Base-by-base conservation (phyloP, 345 rosid genomes). In the Arabidopsis arenosa region DNA sequence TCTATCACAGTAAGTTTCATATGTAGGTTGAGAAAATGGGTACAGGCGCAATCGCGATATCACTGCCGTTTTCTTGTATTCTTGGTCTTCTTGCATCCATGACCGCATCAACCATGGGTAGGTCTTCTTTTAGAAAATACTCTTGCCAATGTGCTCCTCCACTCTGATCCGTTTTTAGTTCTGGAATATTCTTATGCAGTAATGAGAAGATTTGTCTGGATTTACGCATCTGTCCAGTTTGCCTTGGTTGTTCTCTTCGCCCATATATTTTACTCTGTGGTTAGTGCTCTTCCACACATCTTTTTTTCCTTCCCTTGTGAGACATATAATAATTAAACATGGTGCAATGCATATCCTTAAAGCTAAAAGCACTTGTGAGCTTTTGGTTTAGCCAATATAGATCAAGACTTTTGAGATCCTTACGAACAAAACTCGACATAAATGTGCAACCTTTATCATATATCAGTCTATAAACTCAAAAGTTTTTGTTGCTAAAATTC, bases 61-160 rank as follows among this genome's bases (percentile, higher is more conserved):
- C 99, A 7, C 92, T 95, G 61, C 97, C 97, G 5, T 95, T 89
- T 84, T 83, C 99, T 63, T 94, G 97, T 68, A 86, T 90, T 17
- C 75, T 90, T 53, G 93, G 99, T 68, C 96, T 95, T 37, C 89
- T 92, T 44, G 68, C 96, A 71, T 89, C 97, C 49, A 86, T 92
- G 97, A 85, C 93, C 40, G 83, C 97, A 11, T 83, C 96, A 41
- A 92, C 97, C 58, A 94, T 94, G 97, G 98, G 98, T 94, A 85
- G 6, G 88, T 58, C 36, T 6, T 28, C 74, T 40, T 41, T 39
- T 7, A 14, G 14, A 28, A 41, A 57, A 3, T 28, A 21, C 43
- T 57, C 36, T 14, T 68, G 26, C 17, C 14, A 61, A 21, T 59
- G 12, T 43, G 21, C 9, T 59, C 39, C 21, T 59, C 15, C 18